Percentiles rank a stretch among this genome's conserved stretches.
These are phyloP conservation scores for Triadica sebifera DNA, from an alignment of 345 rosid genomes.

Conservation along the genomic window DNA sequence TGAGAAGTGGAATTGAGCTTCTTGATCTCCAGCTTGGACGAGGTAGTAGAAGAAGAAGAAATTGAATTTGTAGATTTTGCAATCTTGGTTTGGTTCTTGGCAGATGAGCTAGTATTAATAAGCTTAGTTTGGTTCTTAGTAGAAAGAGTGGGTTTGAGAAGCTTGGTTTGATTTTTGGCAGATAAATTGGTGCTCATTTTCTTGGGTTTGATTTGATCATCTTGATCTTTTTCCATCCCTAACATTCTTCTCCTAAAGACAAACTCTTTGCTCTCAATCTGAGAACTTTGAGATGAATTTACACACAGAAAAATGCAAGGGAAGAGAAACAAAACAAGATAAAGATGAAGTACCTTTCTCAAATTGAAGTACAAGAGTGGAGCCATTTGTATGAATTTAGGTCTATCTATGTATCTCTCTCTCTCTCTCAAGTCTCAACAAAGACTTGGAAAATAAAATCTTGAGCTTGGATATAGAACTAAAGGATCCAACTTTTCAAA, in stretches of 20 bases:
- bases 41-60: conserved; percentile 11
- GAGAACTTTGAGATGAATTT: conserved; percentile 29
- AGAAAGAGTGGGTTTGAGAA: conserved; percentile 25
- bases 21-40: conserved; percentile 31
- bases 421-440: conserved; percentile 11
- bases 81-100: conserved; percentile 55
- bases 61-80: conserved; percentile 38
- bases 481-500: conserved; percentile 26
- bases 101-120: conserved; percentile 26
- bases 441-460: conserved; percentile 20
- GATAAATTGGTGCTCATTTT: conserved; percentile 36
- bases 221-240: conserved; percentile 35
- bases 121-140: conserved; percentile 51
- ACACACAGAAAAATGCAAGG: conserved; percentile 29
- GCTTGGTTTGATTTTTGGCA: conserved; percentile 55
- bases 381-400: conserved; percentile 36
- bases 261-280: not conserved
- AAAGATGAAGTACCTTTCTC: conserved; percentile 45
- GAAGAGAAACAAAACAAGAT: conserved; percentile 37
- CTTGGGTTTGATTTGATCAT: conserved; percentile 21
- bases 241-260: conserved; percentile 41
- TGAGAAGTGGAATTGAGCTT: conserved; percentile 22
- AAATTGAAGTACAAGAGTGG: conserved; percentile 39
- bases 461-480: not conserved
- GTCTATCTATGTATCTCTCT: not conserved